Conservation (phyloP, 2,329 filamentous ascomycete species). For the Xylaria sp. region DNA sequence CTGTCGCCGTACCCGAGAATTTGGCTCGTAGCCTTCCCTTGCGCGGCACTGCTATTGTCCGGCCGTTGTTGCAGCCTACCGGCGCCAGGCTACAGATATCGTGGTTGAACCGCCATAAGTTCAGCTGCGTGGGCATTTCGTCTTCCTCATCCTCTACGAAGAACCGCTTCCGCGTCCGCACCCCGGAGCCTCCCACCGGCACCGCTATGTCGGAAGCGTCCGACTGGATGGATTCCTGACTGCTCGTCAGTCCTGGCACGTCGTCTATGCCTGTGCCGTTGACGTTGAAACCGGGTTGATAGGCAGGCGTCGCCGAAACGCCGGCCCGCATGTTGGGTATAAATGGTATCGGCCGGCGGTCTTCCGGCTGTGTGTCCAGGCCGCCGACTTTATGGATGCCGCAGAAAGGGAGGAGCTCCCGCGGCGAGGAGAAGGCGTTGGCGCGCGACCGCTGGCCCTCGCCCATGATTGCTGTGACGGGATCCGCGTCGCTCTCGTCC, state of each 20-base stretch:
- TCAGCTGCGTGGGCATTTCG: conserved; percentile 38
- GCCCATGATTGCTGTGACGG: conserved; percentile 20
- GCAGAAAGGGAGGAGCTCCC: conserved; percentile 82
- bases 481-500: conserved; percentile 50
- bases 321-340: conserved; percentile 36
- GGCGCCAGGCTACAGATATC: conserved; percentile 54
- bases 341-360: conserved; percentile 40
- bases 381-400: conserved; percentile 82
- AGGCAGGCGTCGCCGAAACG: conserved; percentile 9
- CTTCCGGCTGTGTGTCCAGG: conserved; percentile 66
- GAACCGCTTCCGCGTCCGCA: conserved; percentile 58
- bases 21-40: conserved; percentile 40
- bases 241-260: conserved; percentile 62
- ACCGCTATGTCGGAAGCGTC: conserved; percentile 39
- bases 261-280: conserved; percentile 42
- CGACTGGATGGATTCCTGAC: conserved; percentile 63
- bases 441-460: conserved; percentile 42
- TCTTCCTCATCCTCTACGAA: conserved; percentile 58
- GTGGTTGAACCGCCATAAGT: conserved; percentile 42
- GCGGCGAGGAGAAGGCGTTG: conserved; percentile 50
- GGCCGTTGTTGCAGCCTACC: conserved; percentile 51
- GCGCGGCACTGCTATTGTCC: conserved; percentile 62
- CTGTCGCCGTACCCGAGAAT: conserved; percentile 39
- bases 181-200: conserved; percentile 29
- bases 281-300: conserved; percentile 34